Base-by-base conservation (phyloP, 2,329 filamentous ascomycete species). In the Calonectria montana region DNA sequence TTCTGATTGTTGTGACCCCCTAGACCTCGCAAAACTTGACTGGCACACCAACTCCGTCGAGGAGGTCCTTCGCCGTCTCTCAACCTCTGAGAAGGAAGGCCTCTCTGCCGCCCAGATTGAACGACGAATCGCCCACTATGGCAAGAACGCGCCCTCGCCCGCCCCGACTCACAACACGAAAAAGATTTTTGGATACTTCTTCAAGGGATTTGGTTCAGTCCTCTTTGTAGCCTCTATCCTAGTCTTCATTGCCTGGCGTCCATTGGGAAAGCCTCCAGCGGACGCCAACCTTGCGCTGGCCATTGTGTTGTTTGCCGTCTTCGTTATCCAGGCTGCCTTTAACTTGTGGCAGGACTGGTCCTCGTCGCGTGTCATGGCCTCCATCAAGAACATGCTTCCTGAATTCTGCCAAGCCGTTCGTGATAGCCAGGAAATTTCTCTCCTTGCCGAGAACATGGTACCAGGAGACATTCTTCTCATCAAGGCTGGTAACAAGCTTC, bases 341-440 rank as follows among this genome's bases (percentile, higher is more conserved):
- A 92, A 92, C 78, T 89, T 89, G 78, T 93, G 88, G 86, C 91
- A 92, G 78, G 94, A 96, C 80, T 96, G 93, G 90, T 94, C 93
- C 2, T 93, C 92, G 0, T 93, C 90, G 1, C 86, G 91, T 6
- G 93, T 95, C 67, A 96, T 96, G 94, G 90, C 91, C 21, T 94
- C 92, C 0, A 96, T 96, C 80, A 94, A 92, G 59, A 92, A 89
- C 21, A 94, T 96, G 93, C 86, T 96, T n/a, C 94, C 94, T 0
- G 93, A 94, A 76, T 87, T 91, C 70, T 94, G 92, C 76, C 84
- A 91, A 29, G 87, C 93, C 9, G 83, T 93, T 8, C 89, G 93
- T 23, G 89, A 94, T 74, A 88, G 91, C 1, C 78, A 80, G 4
- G 85, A 88, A 73, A 78, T 84, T 1, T 86, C 84, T 18, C 83